phyloP scores from a whole-genome alignment of 352 stramenopile genomes.

The Pythium utonaiense region DNA sequence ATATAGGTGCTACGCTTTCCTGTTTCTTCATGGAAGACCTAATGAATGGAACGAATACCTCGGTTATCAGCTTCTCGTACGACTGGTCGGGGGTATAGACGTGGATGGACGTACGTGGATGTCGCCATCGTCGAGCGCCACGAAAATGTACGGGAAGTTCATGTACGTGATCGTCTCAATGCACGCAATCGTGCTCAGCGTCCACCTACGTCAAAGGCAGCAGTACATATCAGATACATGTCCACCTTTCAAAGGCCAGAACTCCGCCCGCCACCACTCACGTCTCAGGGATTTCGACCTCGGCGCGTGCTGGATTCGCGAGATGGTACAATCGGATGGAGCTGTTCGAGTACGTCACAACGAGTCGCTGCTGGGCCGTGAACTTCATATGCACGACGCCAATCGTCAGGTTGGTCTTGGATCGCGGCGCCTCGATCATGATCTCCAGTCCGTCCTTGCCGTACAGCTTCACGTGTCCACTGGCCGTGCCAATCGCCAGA shows the following conservation, averaged over 20 bases:
- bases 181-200: conserved; percentile 52
- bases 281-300: conserved; percentile 28
- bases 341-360: conserved; percentile 64
- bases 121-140: conserved; percentile 64
- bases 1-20: conserved; percentile 63
- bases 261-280: no score
- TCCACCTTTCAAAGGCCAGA: no score
- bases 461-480: conserved; percentile 64
- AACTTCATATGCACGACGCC: conserved; percentile 60
- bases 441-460: conserved; percentile 58
- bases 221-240: not conserved
- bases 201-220: conserved; percentile 38
- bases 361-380: conserved; percentile 55
- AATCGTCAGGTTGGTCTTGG: conserved; percentile 31
- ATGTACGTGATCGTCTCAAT: conserved; percentile 61
- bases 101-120: conserved; percentile 37
- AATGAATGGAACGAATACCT: no score
- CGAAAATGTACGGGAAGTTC: conserved; percentile 65
- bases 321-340: conserved; percentile 63
- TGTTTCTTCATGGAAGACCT: conserved; percentile 78
- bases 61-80: no score
- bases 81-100: no score
- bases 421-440: conserved; percentile 39
- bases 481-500: conserved; percentile 61
- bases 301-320: conserved; percentile 13